Conservation (phyloP, 768 basidiomycete genomes). For the Cyclocybe cylindracea region DNA sequence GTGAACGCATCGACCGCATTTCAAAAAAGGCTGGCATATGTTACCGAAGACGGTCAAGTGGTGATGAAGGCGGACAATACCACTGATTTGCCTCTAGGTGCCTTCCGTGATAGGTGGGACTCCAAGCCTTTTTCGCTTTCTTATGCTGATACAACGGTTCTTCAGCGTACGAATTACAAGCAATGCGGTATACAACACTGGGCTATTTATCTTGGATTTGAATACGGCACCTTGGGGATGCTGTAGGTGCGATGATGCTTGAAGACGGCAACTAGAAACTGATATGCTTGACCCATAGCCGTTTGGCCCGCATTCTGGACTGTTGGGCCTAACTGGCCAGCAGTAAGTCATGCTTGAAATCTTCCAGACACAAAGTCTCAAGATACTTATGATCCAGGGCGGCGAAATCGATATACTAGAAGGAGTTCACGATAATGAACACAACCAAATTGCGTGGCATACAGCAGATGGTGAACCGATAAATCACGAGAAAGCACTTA, state of each 20-base stretch:
- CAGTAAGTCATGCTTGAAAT: slow-evolving; percentile 38
- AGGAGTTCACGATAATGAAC: slow-evolving; percentile 82
- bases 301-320: slow-evolving; percentile 89
- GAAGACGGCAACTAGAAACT: slow-evolving; percentile 17
- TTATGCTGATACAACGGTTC: too few species aligned
- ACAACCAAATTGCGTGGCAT: slow-evolving; percentile 86
- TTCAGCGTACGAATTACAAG: slow-evolving; percentile 78
- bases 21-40: slow-evolving; percentile 53
- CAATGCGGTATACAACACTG: slow-evolving; percentile 63
- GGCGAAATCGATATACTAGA: slow-evolving; percentile 87
- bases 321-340: slow-evolving; percentile 65
- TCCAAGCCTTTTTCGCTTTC: too few species aligned
- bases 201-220: slow-evolving; percentile 83
- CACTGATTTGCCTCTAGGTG: slow-evolving; percentile 52
- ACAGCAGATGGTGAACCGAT: slow-evolving; percentile 54
- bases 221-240: slow-evolving; percentile 89
- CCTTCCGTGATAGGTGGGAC: slow-evolving; percentile 60
- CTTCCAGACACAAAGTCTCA: slow-evolving; percentile 1
- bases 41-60: slow-evolving; percentile 58
- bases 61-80: slow-evolving; percentile 83
- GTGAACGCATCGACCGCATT: slow-evolving; percentile 60
- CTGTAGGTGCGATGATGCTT: slow-evolving; percentile 44
- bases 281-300: slow-evolving; percentile 36
- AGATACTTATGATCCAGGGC: slow-evolving; percentile 36
- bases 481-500: not conserved